Evolutionary conservation across 2,329 filamentous ascomycete species (phyloP).

Genomic region (Coniochaeta hoffmannii): DNA sequence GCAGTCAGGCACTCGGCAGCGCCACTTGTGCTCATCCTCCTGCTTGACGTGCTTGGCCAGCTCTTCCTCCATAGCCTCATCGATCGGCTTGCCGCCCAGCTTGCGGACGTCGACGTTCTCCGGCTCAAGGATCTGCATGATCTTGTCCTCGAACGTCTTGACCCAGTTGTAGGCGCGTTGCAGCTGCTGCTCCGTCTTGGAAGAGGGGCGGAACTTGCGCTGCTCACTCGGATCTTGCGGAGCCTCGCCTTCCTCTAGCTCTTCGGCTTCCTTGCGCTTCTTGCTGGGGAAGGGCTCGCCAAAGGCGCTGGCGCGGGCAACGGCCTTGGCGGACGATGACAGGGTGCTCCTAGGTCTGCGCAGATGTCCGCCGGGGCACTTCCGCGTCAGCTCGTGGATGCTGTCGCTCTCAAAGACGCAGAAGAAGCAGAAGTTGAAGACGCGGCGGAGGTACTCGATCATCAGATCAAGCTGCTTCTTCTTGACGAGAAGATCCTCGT

Average conservation of each 20-base stretch:
- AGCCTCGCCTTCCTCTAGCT: conserved; percentile 56
- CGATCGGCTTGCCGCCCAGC: conserved; percentile 77
- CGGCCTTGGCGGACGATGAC: conserved; percentile 73
- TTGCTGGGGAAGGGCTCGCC: conserved; percentile 80
- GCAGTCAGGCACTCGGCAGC: conserved; percentile 94
- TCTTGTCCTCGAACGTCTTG: conserved; percentile 95
- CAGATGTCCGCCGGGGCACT: conserved; percentile 95
- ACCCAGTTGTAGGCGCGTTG: conserved; percentile 98
- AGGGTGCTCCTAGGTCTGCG: conserved; percentile 83
- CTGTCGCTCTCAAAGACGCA: conserved; percentile 98
- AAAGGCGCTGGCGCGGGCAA: conserved; percentile 74
- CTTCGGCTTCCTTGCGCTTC: conserved; percentile 59
- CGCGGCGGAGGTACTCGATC: conserved; percentile 91
- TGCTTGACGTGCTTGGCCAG: conserved; percentile 85
- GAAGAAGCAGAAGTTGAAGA: conserved; percentile 99
- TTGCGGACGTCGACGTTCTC: conserved; percentile 82
- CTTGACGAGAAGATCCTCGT: conserved; percentile 81
- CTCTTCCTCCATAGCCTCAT: conserved; percentile 84
- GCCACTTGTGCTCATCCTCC: conserved; percentile 94
- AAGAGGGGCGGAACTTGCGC: conserved; percentile 63
- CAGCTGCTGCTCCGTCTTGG: conserved; percentile 83
- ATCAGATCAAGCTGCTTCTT: conserved; percentile 96
- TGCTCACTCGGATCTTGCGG: conserved; percentile 52
- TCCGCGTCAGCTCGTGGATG: conserved; percentile 88
- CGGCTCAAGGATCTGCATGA: conserved; percentile 86